Base-by-base conservation (phyloP, 108 stramenopile genomes). In the Pseudonitzschia multiseries region DNA sequence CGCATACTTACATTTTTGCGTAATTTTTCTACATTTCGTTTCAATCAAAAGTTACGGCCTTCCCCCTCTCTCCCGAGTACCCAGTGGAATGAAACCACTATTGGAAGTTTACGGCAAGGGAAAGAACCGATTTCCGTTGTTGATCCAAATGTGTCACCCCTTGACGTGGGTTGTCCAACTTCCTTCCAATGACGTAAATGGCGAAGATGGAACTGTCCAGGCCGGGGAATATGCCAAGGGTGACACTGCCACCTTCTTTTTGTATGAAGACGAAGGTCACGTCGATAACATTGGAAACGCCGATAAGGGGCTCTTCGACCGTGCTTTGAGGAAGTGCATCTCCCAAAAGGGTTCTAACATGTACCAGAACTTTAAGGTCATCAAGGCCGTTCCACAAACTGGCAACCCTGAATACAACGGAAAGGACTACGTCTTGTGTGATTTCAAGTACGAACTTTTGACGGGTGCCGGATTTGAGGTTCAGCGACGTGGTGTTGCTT, bases 391-490 rank as follows among this genome's bases (percentile, higher is more conserved):
- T 32, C 94, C 93, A 29, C 65, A 71, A 57, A 84, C 80, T 29
- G 70, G 71, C 14, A 59, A 59, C 26, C 73, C 74, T 29, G 84
- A 78, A 31, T 80, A 80, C 22, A 76, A 64, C 3, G 83, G 77
- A 4, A 77, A 82, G 57, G 59, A 87, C 26, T 97, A 97, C 77
- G 76, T 88, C 53, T 63, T 95, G 54, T 95, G 88, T 28, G 97
- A 98, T 68, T 98, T 98, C 84, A 89, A 93, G 81, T 98, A 98
- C 80, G 87, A 89, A 57, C 87, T 98, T 20, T 75, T 98, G 69
- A 98, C 97, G 18, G 96, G 96, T 36, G 97, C 97, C 57, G 97
- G 97, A 65, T 98, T 98, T 77, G 93, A 88, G 43, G 95, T 98
- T n/a, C 94, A 96, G 29, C 79, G 97, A 72, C 83, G 81, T 66